Conservation (phyloP, 176 grass and related monocot genomes). For the Metroxylon sagu region DNA sequence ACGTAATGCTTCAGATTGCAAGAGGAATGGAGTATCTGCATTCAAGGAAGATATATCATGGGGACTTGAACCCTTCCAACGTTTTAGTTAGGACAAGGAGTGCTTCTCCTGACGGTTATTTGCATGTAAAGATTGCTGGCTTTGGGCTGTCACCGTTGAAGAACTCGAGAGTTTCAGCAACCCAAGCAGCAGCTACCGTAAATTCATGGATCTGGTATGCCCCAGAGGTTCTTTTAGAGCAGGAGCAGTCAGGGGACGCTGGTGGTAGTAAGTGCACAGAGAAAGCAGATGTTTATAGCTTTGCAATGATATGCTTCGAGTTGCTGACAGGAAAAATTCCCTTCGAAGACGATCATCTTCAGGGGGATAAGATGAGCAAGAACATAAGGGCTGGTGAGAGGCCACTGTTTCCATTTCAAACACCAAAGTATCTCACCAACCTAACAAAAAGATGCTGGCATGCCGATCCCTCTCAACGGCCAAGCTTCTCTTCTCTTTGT, state of each 20-base stretch:
- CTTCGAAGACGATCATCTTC: constrained; percentile 91
- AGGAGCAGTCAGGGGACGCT: constrained; percentile 8
- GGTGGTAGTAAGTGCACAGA: constrained; percentile 32
- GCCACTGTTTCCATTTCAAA: constrained; percentile 77
- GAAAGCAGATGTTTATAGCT: constrained; percentile 93
- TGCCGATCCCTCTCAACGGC: constrained; percentile 64
- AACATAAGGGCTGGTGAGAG: constrained; percentile 82
- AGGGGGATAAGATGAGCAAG: constrained; percentile 89
- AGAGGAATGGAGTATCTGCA: constrained; percentile 90
- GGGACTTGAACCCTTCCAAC: constrained; percentile 62
- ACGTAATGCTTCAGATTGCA: constrained; percentile 86
- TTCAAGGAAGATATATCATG: constrained; percentile 59
- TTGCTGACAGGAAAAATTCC: constrained; percentile 84
- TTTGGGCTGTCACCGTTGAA: constrained; percentile 32
- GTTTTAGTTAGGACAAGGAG: constrained; percentile 54
- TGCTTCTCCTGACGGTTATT: constrained; percentile 41
- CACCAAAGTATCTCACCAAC: constrained; percentile 65
- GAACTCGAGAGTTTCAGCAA: constrained; percentile 15
- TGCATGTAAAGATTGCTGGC: constrained; percentile 65
- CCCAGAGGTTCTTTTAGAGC: constrained; percentile 50
- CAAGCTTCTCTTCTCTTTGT: constrained; percentile 64
- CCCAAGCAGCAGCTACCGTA: neutral
- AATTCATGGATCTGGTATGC: constrained; percentile 79
- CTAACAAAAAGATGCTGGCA: constrained; percentile 86
- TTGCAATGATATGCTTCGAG: constrained; percentile 91